Evolutionary conservation across 495 filamentous ascomycete genomes (phyloP).

Genomic region (Aspergillus carlsbadensis): DNA sequence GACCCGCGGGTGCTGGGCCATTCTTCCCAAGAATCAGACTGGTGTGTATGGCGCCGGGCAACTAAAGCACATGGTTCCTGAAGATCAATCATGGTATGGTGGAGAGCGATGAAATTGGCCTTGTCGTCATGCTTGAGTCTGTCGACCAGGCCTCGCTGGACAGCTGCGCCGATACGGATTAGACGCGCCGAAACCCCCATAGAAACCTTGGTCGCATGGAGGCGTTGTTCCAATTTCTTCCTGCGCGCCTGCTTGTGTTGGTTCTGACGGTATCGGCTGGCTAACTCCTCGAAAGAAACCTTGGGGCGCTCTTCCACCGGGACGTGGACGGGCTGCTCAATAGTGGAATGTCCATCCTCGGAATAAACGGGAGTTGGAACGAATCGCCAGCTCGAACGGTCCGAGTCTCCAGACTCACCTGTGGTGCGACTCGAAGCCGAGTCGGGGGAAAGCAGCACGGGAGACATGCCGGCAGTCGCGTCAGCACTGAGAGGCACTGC

Average conservation of each 20-base stretch:
- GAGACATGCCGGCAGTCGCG: slow-evolving; percentile 25
- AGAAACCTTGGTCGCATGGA: slow-evolving; percentile 55
- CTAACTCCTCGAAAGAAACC: slow-evolving; percentile 47
- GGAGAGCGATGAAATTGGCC: slow-evolving; percentile 79
- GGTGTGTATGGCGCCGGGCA: slow-evolving; percentile 38
- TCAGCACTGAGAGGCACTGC: slow-evolving; percentile 32
- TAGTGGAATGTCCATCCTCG: slow-evolving; percentile 21
- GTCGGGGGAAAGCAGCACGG: slow-evolving; percentile 15
- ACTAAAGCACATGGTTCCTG: slow-evolving; percentile 78
- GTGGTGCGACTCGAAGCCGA: slow-evolving; percentile 12
- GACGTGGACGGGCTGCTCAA: slow-evolving; percentile 10
- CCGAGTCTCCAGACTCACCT: slow-evolving; percentile 46
- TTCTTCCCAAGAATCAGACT: slow-evolving; percentile 44
- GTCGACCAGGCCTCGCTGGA: slow-evolving; percentile 82
- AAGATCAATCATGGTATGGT: slow-evolving; percentile 86
- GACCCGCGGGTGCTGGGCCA: slow-evolving; percentile 29
- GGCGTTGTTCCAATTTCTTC: slow-evolving; percentile 40
- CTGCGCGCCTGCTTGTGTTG: slow-evolving; percentile 44
- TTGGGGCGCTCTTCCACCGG: slow-evolving; percentile 25
- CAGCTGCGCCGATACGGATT: slow-evolving; percentile 71
- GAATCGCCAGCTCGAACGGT: slow-evolving; percentile 36
- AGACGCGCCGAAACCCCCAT: slow-evolving; percentile 79
- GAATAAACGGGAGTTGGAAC: slow-evolving; percentile 22
- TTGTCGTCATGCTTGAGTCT: slow-evolving; percentile 88
- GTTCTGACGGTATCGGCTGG: slow-evolving; percentile 39